These are phyloP conservation scores for Anthracocystis panici-leucophaei DNA, from an alignment of 1,284 basidiomycete genomes.

Conservation along the genomic window DNA sequence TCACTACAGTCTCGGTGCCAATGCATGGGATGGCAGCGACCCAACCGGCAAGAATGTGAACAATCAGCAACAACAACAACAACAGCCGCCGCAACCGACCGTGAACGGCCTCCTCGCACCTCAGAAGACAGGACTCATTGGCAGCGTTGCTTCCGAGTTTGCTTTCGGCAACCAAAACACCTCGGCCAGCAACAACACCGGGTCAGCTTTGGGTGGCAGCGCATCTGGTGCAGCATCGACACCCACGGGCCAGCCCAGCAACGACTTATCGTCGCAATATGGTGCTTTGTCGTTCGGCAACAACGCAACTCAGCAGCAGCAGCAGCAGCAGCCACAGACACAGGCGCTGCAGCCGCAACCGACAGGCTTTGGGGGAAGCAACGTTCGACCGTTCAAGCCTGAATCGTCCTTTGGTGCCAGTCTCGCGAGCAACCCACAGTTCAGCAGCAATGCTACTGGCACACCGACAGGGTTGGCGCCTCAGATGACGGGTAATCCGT, in stretches of 20 bases:
- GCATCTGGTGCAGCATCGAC: slow-evolving; percentile 17
- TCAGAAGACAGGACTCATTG: slow-evolving; percentile 68
- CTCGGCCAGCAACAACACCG: slow-evolving; percentile 9
- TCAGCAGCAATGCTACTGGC: slow-evolving; percentile 8
- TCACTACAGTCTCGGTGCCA: slow-evolving; percentile 55
- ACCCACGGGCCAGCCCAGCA: slow-evolving; percentile 15
- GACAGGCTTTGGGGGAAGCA: slow-evolving; percentile 58
- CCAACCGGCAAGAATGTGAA: slow-evolving; percentile 19
- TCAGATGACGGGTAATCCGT: slow-evolving; percentile 57
- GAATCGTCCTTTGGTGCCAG: slow-evolving; percentile 53
- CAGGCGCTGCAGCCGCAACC: slow-evolving; percentile 51
- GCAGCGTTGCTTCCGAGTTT: slow-evolving; percentile 70
- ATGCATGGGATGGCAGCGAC: slow-evolving; percentile 56
- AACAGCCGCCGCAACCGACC: slow-evolving; percentile 24
- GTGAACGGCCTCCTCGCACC: slow-evolving; percentile 42
- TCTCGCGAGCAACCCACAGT: slow-evolving; percentile 35
- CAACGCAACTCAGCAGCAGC: slow-evolving; percentile 13
- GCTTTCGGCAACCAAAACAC: slow-evolving; percentile 42
- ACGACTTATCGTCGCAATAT: slow-evolving; percentile 31
- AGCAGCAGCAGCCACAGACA: slow-evolving; percentile 4
- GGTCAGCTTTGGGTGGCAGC: slow-evolving; percentile 10
- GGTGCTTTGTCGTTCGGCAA: slow-evolving; percentile 44
- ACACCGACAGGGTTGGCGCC: slow-evolving; percentile 17
- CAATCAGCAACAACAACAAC: slow-evolving; percentile 22
- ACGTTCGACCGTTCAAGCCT: slow-evolving; percentile 55